Evolutionary conservation across 352 stramenopile genomes (phyloP).

Genomic region (Phytophthora aleatoria): DNA sequence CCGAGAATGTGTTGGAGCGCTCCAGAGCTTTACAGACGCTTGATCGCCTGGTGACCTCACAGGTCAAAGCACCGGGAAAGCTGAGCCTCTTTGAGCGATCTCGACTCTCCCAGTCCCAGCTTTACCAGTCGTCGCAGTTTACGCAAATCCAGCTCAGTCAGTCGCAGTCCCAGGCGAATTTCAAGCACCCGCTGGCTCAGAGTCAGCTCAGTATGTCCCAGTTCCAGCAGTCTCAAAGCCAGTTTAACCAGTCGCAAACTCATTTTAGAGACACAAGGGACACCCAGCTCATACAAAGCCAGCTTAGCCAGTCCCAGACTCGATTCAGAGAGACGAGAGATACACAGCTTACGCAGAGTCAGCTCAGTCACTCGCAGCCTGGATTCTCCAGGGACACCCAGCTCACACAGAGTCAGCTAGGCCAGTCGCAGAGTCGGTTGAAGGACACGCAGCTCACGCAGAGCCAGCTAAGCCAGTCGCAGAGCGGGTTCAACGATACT

Average conservation of each 20-base stretch:
- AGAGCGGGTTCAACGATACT: conserved; percentile 6
- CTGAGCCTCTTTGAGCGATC: conserved; percentile 26
- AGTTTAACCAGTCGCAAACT: conserved; percentile 8
- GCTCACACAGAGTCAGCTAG: conserved; percentile 23
- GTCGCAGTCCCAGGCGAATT: conserved; percentile 15
- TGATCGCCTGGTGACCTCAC: conserved; percentile 31
- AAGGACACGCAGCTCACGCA: conserved; percentile 14
- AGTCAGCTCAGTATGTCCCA: conserved; percentile 23
- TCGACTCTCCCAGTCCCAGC: conserved; percentile 29
- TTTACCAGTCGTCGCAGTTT: conserved; percentile 8
- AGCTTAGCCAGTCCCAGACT: conserved; percentile 12
- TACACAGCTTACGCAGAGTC: conserved; percentile 17
- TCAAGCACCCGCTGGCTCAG: conserved; percentile 18
- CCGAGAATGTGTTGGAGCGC: conserved; percentile 28
- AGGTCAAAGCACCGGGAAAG: conserved; percentile 4
- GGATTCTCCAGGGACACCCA: conserved; percentile 6
- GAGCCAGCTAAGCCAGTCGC: conserved; percentile 18
- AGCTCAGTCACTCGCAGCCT: conserved; percentile 10
- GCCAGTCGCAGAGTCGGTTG: conserved; percentile 12
- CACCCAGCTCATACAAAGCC: conserved; percentile 8
- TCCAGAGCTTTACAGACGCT: conserved; percentile 36
- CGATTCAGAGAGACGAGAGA: conserved; percentile 2
- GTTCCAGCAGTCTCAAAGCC: conserved; percentile 13
- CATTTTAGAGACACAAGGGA: conserved; percentile 2
- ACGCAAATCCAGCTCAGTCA: conserved; percentile 19